Evolutionary conservation across 441 rosid genomes (phyloP).

Genomic region (Populus hybrid): DNA sequence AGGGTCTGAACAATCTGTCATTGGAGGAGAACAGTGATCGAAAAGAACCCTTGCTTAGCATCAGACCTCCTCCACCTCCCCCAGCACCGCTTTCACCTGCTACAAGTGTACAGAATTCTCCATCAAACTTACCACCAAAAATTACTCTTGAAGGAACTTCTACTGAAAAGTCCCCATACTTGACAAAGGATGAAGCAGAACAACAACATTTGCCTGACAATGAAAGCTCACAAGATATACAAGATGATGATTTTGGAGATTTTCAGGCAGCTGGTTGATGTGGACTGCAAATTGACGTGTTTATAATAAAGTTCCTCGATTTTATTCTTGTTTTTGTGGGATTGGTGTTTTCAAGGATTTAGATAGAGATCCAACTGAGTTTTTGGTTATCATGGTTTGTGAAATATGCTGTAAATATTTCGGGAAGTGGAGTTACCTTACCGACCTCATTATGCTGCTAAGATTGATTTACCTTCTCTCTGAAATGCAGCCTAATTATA

Average conservation of each 20-base stretch:
- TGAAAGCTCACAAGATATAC: slow-evolving; percentile 39
- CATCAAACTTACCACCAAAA: slow-evolving; percentile 34
- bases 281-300: neutral
- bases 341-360: neutral
- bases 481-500: neutral
- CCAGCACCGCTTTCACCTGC: slow-evolving; percentile 59
- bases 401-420: slow-evolving; percentile 14
- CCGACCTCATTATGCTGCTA: slow-evolving; percentile 5
- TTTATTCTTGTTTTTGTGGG: neutral
- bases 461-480: slow-evolving; percentile 1
- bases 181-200: slow-evolving; percentile 26
- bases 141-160: slow-evolving; percentile 31
- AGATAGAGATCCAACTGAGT: neutral
- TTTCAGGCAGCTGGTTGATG: slow-evolving; percentile 81
- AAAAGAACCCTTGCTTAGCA: slow-evolving; percentile 50
- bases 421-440: neutral
- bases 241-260: slow-evolving; percentile 96
- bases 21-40: slow-evolving; percentile 57
- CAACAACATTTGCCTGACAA: slow-evolving; percentile 30
- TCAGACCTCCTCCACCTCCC: slow-evolving; percentile 88
- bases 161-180: slow-evolving; percentile 18
- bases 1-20: slow-evolving; percentile 47
- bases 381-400: slow-evolving; percentile 9
- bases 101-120: slow-evolving; percentile 38
- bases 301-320: neutral